A percentile compares a stretch with the other conserved stretches of the same genome.
These are phyloP conservation scores for Rhizomucor pusillus DNA, from an alignment of 371 early-diverging fungal genomes.

Conservation along the genomic window DNA sequence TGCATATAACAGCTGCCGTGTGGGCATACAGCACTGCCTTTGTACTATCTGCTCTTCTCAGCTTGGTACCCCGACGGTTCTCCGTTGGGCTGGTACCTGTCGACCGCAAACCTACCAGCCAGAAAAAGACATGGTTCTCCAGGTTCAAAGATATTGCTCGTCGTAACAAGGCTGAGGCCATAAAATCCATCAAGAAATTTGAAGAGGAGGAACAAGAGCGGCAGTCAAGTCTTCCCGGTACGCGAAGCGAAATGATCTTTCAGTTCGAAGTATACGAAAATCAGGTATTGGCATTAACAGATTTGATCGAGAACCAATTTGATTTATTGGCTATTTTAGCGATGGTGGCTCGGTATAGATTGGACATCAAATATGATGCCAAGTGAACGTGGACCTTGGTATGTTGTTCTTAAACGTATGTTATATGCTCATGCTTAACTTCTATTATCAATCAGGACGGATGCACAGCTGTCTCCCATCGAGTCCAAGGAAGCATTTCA, in stretches of 20 bases:
- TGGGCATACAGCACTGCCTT: conserved; percentile 40
- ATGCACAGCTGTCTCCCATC: conserved; percentile 32
- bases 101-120: neutral
- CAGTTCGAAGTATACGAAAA: conserved; percentile 49
- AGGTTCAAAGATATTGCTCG: conserved; percentile 10
- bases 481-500: conserved; percentile 33
- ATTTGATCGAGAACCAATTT: neutral
- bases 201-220: conserved; percentile 1
- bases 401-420: neutral
- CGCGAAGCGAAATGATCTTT: conserved; percentile 39
- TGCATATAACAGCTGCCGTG: conserved; percentile 15
- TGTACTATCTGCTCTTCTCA: conserved; percentile 4
- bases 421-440: neutral
- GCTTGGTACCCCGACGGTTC: neutral
- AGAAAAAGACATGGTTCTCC: conserved; percentile 8
- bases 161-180: conserved; percentile 20
- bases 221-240: conserved; percentile 3
- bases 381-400: conserved; percentile 38
- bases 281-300: conserved; percentile 21
- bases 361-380: conserved; percentile 53
- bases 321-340: conserved; percentile 6
- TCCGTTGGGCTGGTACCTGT: no score
- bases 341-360: conserved; percentile 49
- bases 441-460: conserved; percentile 27
- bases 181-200: conserved; percentile 5